Evolutionary conservation across 371 early-diverging fungal species (phyloP).

Genomic region (Apophysomyces variabilis): DNA sequence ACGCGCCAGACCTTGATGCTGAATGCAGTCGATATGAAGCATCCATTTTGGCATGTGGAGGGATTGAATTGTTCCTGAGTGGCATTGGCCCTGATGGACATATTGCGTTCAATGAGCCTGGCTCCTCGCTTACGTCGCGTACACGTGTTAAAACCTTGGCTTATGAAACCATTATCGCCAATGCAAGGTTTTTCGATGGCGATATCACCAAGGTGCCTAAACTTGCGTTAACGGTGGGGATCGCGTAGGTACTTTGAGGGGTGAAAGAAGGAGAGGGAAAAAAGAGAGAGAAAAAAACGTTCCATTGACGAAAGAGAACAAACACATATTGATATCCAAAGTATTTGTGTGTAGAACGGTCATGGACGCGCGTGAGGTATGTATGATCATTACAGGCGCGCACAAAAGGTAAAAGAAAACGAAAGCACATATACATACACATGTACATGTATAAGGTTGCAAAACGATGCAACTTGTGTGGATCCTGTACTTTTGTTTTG

Average conservation of each 20-base stretch:
- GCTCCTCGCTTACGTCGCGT: constrained; percentile 83
- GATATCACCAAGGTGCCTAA: constrained; percentile 90
- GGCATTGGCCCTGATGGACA: constrained; percentile 92
- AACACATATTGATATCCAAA: background rate
- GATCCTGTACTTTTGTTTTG: background rate
- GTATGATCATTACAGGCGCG: constrained; percentile 86
- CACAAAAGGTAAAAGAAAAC: constrained; percentile 47
- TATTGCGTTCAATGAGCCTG: constrained; percentile 92
- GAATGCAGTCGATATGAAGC: constrained; percentile 84
- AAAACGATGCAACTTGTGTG: background rate
- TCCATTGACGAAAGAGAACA: background rate
- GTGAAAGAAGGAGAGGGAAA: too few relatives aligned
- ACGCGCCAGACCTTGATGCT: constrained; percentile 78
- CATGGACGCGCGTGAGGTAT: constrained; percentile 86
- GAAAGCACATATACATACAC: too few relatives aligned
- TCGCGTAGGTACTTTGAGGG: constrained; percentile 58
- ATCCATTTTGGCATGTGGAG: constrained; percentile 76
- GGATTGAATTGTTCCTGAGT: constrained; percentile 83
- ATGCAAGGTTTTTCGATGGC: constrained; percentile 87
- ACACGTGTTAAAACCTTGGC: constrained; percentile 91
- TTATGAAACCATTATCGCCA: constrained; percentile 90
- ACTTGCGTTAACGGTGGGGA: constrained; percentile 87
- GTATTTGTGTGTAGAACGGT: constrained; percentile 66
- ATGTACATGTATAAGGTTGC: too few relatives aligned
- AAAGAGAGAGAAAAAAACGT: too few relatives aligned